Evolutionary conservation across 306 rosid species (phyloP).

Genomic region (Prunus salicina): DNA sequence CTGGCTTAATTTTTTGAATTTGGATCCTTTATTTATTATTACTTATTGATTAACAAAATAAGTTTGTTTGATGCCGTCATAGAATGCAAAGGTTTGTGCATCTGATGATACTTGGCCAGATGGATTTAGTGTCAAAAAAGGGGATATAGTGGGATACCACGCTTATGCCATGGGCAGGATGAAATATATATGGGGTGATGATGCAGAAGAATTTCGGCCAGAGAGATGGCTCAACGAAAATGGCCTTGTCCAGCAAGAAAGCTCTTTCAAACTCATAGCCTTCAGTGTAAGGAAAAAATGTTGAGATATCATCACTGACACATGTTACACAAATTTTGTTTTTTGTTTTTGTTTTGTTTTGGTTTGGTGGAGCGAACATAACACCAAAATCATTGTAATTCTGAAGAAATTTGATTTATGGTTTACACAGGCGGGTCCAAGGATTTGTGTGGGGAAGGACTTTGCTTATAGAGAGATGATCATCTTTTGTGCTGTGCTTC

Average conservation of each 20-base stretch:
- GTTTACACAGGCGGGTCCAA: constrained; percentile 17
- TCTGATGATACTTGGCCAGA: constrained; percentile 32
- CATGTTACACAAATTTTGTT: not conserved
- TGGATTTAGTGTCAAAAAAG: constrained; percentile 26
- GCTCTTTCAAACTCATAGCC: no score
- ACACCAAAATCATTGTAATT: not conserved
- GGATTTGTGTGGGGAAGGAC: constrained; percentile 21
- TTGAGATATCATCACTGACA: no score
- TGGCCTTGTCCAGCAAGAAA: no score
- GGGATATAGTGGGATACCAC: constrained; percentile 20
- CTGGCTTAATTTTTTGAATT: not conserved
- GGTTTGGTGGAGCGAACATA: no score
- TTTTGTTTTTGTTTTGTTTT: not conserved
- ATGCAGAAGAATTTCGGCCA: no score
- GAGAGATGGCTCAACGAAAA: no score
- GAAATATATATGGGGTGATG: constrained; percentile 33
- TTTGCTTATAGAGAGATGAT: constrained; percentile 4
- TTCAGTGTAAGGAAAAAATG: no score
- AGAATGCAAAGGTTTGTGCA: constrained; percentile 24
- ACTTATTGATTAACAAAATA: not conserved
- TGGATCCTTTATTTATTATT: not conserved
- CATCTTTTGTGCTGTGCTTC: constrained; percentile 4
- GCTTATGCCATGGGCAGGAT: constrained; percentile 36
- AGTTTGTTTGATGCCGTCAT: not conserved
- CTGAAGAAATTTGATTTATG: not conserved